Evolutionary conservation across 2,329 filamentous ascomycete species (phyloP).

Genomic region (Ceratocystis diversiconidia): DNA sequence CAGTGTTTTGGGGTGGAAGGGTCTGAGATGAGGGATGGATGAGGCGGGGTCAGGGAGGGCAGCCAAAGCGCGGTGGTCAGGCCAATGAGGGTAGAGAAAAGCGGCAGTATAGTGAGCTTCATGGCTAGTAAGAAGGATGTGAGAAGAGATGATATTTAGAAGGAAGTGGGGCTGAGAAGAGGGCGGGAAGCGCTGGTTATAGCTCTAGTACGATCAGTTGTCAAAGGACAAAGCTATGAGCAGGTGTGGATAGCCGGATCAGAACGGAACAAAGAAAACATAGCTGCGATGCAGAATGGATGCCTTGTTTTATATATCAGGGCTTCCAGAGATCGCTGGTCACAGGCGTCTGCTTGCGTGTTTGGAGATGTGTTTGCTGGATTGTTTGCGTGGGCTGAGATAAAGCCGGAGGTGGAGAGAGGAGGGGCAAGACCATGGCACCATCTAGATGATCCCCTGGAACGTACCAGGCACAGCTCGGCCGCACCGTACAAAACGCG

Average conservation of each 20-base stretch:
- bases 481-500: not conserved
- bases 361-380: not conserved
- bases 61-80: not conserved
- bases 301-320: not conserved
- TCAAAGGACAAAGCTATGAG: not conserved
- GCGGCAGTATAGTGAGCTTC: not conserved
- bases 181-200: not conserved
- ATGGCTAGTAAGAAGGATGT: not conserved
- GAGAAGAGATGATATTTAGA: not conserved
- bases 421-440: not conserved
- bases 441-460: not conserved
- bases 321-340: not conserved
- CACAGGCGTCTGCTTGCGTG: not conserved
- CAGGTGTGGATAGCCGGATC: not conserved
- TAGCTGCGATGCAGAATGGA: not conserved
- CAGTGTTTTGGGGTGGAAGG: not conserved
- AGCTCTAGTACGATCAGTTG: not conserved
- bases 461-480: not conserved
- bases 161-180: not conserved
- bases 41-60: not conserved
- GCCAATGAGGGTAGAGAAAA: not conserved
- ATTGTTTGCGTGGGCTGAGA: not conserved
- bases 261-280: not conserved
- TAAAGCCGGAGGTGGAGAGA: not conserved
- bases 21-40: not conserved